These are phyloP conservation scores for Tolypocladium amazonense DNA, from an alignment of 2,329 filamentous ascomycete genomes.

Conservation along the genomic window DNA sequence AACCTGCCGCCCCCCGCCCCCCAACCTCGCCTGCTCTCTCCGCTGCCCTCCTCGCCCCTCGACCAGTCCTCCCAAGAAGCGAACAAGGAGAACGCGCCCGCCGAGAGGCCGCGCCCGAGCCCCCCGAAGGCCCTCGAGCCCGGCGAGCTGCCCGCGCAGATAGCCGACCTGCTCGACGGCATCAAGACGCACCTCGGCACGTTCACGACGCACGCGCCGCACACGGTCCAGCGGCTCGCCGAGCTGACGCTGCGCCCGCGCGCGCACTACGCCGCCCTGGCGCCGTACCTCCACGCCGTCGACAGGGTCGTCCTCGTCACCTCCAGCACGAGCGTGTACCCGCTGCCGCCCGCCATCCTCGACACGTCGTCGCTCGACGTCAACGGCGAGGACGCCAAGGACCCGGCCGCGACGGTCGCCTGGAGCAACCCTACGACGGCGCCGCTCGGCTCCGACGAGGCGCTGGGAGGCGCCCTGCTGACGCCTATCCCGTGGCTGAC, in stretches of 20 bases:
- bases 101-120: conserved; percentile 19
- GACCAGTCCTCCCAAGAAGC: conserved; percentile 40
- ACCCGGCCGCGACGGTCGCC: conserved; percentile 27
- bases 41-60: conserved; percentile 33
- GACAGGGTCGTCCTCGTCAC: conserved; percentile 88
- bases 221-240: conserved; percentile 84
- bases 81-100: conserved; percentile 58
- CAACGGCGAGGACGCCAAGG: conserved; percentile 49
- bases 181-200: conserved; percentile 52
- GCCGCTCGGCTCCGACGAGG: conserved; percentile 71
- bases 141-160: conserved; percentile 49
- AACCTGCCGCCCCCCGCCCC: conserved; percentile 36
- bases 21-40: conserved; percentile 31
- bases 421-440: conserved; percentile 37
- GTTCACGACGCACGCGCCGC: conserved; percentile 70
- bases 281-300: conserved; percentile 80
- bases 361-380: conserved; percentile 44
- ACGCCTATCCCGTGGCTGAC: conserved; percentile 90
- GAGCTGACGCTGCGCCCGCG: conserved; percentile 73
- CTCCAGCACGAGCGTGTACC: conserved; percentile 69
- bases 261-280: conserved; percentile 69
- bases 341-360: conserved; percentile 58
- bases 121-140: conserved; percentile 22
- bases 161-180: conserved; percentile 50
- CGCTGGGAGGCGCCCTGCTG: conserved; percentile 77